Base-by-base conservation (phyloP, 306 rosid genomes). In the Quercus gilva region DNA sequence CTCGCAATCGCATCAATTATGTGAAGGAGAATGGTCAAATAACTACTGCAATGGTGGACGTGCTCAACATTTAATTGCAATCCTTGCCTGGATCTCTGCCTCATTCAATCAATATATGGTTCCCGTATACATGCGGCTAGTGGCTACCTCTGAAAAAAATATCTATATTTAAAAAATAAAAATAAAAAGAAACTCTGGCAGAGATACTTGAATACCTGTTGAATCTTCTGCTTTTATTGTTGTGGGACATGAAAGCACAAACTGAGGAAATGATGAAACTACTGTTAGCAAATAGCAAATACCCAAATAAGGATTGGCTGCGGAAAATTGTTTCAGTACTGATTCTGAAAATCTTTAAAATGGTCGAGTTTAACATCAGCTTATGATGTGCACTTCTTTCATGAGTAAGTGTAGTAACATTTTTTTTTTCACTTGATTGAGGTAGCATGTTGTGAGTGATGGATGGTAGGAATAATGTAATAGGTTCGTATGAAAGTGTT, bases 1-100 rank as follows among this genome's bases (percentile, higher is more conserved):
- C 53, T 12, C 58, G 19, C 52, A 71, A 53, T 17, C 58, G 19
- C 52, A 71, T 7, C 70, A 55, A 51, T 73, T 72, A 59, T 69
- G 84, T 29, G 37, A 75, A 57, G 81, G 35, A 76, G 75, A 82
- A 69, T 13, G 63, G 91, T 87, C 89, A 81, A 84, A 79, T 65
- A 64, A 70, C 31, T 71, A 68, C 28, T 80, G 69, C 81, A 49
- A 74, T 31, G 52, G 80, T 43, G 75, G 82, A 74, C 80, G 5
- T 78, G 73, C 70, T 69, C 73, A 37, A 51, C 73, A 84, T 84
- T 90, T 78, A 90, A 70, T 86, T 61, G 77, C 77, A 25, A 19
- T 53, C 72, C 55, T 52, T 82, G 79, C 76, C 86, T 81, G 75
- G 63, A 56, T 61, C 77, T 68, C 85, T 61, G 55, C 21, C 45